Base-by-base conservation (phyloP, 352 stramenopile genomes). In the Globisporangium paddicum region DNA sequence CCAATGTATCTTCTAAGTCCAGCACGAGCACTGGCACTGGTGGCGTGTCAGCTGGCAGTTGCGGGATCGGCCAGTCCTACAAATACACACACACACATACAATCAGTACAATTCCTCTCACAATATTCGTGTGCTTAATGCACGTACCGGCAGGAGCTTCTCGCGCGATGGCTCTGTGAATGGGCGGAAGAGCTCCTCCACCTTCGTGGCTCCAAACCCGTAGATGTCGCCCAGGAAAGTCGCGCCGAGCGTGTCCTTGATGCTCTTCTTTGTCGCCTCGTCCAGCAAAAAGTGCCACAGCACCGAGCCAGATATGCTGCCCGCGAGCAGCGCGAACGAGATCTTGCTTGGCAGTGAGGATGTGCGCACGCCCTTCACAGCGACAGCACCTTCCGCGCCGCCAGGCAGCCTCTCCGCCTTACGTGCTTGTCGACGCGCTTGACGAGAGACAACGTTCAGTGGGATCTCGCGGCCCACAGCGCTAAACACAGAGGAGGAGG, bases 1-100 rank as follows among this genome's bases (percentile, higher is more conserved):
- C 79, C 19, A 95, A 71, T 21, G 85, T 92, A 60, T 95, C 86
- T 73, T 95, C 86, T 1, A 95, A 69, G 13, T 90, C 86, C n/a
- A 95, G 60, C 25, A 95, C 82, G 10, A 95, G 72, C 66, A 92
- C 83, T 0, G 86, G 86, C 19, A 93, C 79, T 9, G 81, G 85
- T 19, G 85, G 85, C 44, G 81, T 93, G 49, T 86, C 72, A 32
- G 84, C 72, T 14, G 82, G 85, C 49, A 95, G 79, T 58, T 89
- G 73, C 28, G 79, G 82, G 38, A 95, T 90, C 30, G 85, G 85
- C 85, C 85, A 95, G 61, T 95, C 84, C 70, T 82, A 23, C 45
- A 19, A 47, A 26, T 14, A n/a, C 16, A 41, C 21, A 52, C 32
- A 52, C 41, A 30, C 30, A 32, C 26, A 25, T 16, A 37, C 23